These are phyloP conservation scores for Penicillium sp. DNA, from an alignment of 2,329 filamentous ascomycete genomes.

Conservation along the genomic window DNA sequence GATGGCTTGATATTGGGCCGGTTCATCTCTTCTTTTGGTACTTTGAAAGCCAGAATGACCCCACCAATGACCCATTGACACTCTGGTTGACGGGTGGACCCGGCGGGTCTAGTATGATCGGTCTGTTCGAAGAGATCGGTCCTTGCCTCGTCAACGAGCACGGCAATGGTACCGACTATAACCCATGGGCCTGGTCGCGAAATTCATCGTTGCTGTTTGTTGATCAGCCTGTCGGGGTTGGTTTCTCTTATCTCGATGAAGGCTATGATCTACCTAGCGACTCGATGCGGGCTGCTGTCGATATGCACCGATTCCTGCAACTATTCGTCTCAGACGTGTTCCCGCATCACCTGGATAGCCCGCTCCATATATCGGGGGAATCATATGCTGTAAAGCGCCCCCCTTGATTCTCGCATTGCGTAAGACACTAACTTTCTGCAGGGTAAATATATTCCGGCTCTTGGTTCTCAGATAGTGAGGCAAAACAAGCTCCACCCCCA, in stretches of 20 bases:
- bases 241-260: constrained; percentile 28
- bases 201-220: constrained; percentile 20
- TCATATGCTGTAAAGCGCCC: background rate
- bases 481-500: background rate
- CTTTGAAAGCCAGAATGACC: constrained; percentile 42
- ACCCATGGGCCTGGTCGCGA: constrained; percentile 20
- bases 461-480: background rate
- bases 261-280: constrained; percentile 22
- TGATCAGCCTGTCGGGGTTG: constrained; percentile 28
- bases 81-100: constrained; percentile 56
- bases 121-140: constrained; percentile 52
- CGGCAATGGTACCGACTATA: constrained; percentile 15
- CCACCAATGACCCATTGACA: constrained; percentile 49
- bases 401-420: background rate
- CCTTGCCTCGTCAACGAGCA: constrained; percentile 29
- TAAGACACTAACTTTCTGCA: background rate
- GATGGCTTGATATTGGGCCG: background rate
- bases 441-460: background rate
- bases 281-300: constrained; percentile 46
- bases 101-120: constrained; percentile 53
- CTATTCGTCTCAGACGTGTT: background rate
- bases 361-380: background rate
- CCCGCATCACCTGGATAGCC: background rate
- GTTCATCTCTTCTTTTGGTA: constrained; percentile 28
- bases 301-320: background rate